These are phyloP conservation scores for Coemansia sp. DNA, from an alignment of 192 early-diverging fungal species.

Conservation along the genomic window DNA sequence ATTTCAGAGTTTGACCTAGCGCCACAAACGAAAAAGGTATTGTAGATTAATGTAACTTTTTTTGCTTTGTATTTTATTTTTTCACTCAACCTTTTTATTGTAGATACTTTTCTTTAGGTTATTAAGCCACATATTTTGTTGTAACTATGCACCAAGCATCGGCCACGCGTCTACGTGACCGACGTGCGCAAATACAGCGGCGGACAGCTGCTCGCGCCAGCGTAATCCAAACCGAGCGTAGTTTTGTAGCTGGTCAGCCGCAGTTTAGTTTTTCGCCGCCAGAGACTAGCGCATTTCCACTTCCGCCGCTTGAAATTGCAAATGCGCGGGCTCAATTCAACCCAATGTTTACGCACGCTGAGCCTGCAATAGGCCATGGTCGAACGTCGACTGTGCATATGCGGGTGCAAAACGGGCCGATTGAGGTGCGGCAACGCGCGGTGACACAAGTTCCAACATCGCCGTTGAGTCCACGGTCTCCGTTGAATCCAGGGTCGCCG, in stretches of 20 bases:
- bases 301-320: not conserved
- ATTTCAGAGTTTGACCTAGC: not conserved
- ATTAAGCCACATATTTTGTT: not conserved
- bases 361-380: not conserved
- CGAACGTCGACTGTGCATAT: not conserved
- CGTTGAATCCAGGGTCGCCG: not conserved
- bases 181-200: constrained; percentile 1
- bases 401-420: not conserved
- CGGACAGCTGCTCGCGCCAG: not conserved
- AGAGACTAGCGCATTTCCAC: not conserved
- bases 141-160: constrained; percentile 2
- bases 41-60: not conserved
- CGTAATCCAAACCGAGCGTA: not conserved
- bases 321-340: too few relatives aligned
- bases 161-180: not conserved
- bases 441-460: not conserved
- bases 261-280: constrained; percentile 9
- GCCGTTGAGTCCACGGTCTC: too few relatives aligned
- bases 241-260: not conserved
- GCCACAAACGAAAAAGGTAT: not conserved
- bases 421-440: not conserved
- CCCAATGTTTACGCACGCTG: too few relatives aligned
- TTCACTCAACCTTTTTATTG: not conserved
- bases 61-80: not conserved
- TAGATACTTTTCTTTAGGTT: not conserved